Percentiles rank a stretch among this genome's conserved stretches.
Evolutionary conservation across 805 yeast species (phyloP).

Genomic region (Candida koratica): DNA sequence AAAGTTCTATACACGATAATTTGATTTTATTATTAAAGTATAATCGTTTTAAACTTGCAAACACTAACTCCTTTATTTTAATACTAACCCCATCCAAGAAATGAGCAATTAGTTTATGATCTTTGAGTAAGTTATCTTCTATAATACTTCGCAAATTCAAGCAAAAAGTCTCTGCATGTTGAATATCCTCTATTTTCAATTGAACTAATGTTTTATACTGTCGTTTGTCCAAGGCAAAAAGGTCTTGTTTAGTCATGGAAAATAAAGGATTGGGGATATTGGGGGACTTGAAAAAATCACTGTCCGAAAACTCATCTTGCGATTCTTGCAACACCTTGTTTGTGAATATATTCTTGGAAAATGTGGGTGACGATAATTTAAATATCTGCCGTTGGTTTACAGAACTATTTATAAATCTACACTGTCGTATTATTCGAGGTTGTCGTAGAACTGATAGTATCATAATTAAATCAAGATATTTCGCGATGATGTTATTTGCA

Average conservation of each 20-base stretch:
- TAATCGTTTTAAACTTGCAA: constrained; percentile 8
- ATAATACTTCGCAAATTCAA: constrained; percentile 26
- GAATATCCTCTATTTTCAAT: constrained; percentile 21
- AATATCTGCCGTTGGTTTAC: neutral
- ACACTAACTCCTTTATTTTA: constrained; percentile 16
- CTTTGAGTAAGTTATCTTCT: constrained; percentile 25
- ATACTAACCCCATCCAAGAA: constrained; percentile 21
- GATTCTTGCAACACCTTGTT: constrained; percentile 8
- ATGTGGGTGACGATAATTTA: constrained; percentile 2
- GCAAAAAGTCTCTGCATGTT: constrained; percentile 29
- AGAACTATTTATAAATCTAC: neutral
- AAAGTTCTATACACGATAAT: constrained; percentile 24
- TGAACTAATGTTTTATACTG: constrained; percentile 26
- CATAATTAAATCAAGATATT: no score
- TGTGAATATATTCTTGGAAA: constrained; percentile 15
- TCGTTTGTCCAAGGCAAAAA: constrained; percentile 19
- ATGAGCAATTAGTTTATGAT: constrained; percentile 22
- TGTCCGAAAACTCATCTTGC: constrained; percentile 1
- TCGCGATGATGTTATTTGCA: no score
- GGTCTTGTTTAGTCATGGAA: constrained; percentile 23
- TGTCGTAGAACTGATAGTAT: no score
- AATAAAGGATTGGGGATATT: constrained; percentile 33
- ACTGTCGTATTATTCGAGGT: constrained; percentile 9
- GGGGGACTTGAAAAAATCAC: constrained; percentile 1
- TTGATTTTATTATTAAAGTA: constrained; percentile 12